phyloP scores from a whole-genome alignment of 1,284 basidiomycete genomes.

The Naganishia liquefaciens region DNA sequence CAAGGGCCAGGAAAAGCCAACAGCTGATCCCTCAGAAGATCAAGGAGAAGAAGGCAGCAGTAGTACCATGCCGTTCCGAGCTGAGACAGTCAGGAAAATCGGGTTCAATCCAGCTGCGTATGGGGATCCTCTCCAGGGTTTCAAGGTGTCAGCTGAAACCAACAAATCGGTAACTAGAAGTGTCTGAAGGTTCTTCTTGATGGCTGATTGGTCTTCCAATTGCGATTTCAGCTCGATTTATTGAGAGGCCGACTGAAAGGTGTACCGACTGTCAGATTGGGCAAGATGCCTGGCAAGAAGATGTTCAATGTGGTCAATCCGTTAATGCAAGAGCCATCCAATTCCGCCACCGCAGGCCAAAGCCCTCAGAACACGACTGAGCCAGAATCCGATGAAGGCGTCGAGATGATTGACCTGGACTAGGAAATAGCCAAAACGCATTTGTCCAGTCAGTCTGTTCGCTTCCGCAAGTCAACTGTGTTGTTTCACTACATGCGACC shows the following conservation, averaged over 20 bases:
- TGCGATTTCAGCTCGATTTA: slow-evolving; percentile 6
- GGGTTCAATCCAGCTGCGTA: slow-evolving; percentile 50
- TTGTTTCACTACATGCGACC: neutral
- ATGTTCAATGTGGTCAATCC: slow-evolving; percentile 18
- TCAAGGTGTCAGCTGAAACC: slow-evolving; percentile 18
- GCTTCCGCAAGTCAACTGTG: neutral
- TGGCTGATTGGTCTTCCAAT: neutral
- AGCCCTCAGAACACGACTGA: too few species aligned
- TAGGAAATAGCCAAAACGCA: neutral
- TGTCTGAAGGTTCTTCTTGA: neutral
- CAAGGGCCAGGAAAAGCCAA: slow-evolving; percentile 28
- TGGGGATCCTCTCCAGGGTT: slow-evolving; percentile 23
- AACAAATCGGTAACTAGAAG: slow-evolving; percentile 5
- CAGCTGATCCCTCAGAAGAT: slow-evolving; percentile 10
- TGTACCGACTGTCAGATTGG: slow-evolving; percentile 1
- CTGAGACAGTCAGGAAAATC: slow-evolving; percentile 47
- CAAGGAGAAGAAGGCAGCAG: slow-evolving; percentile 41
- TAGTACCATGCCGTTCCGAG: slow-evolving; percentile 40
- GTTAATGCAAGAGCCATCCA: neutral
- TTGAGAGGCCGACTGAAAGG: slow-evolving; percentile 4
- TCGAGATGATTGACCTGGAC: slow-evolving; percentile 14
- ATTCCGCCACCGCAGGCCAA: too few species aligned
- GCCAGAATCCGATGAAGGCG: slow-evolving; percentile 7
- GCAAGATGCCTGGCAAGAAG: slow-evolving; percentile 17
- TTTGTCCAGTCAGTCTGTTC: neutral